Base-by-base conservation (phyloP, 345 rosid species). In the Diplotaxis tenuifolia region DNA sequence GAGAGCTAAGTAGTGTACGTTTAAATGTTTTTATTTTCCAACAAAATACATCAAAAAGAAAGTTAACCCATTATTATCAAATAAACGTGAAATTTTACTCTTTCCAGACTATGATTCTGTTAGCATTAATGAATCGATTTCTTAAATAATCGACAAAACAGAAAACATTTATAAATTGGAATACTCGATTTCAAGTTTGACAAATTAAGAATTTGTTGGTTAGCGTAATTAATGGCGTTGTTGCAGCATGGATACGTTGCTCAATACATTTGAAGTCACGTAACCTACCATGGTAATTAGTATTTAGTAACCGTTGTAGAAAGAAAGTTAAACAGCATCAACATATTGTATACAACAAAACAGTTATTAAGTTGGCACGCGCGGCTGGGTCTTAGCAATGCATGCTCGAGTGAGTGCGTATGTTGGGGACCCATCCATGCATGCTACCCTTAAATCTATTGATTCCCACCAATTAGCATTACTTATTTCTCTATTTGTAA, bases 361-460 rank as follows among this genome's bases (percentile, higher is more conserved):
- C 32, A 47, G 56, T 42, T 45, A 50, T 34, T 19, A 11, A 29
- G 58, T 29, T n/a, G 45, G 71, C 79, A 76, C 20, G 79, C 79
- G 71, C 23, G 53, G 75, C 61, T 70, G 66, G 62, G 70, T 63
- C 18, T 56, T 76, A 64, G 66, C 75, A 70, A 52, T 68, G 74
- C 79, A 75, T 54, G 79, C 79, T 75, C 65, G 58, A 75, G 79
- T 75, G 58, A 75, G 79, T 75, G 79, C 70, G 50, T 64, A 56
- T 76, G 71, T 55, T 56, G 66, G 66, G 74, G 75, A 64, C 67
- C 75, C 71, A 70, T 76, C 53, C 23, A 45, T 75, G 79, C 79
- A 69, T 76, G 70, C 79, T 53, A 70, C 32, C 3, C 45, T 54
- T 76, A 63, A 76, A 22, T 62, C 20, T n/a, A 42, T n/a, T n/a